Evolutionary conservation across 495 filamentous ascomycete species (phyloP), one percentile per base, ranked within the genome.

Genomic region (Bathelium albidoporum): DNA sequence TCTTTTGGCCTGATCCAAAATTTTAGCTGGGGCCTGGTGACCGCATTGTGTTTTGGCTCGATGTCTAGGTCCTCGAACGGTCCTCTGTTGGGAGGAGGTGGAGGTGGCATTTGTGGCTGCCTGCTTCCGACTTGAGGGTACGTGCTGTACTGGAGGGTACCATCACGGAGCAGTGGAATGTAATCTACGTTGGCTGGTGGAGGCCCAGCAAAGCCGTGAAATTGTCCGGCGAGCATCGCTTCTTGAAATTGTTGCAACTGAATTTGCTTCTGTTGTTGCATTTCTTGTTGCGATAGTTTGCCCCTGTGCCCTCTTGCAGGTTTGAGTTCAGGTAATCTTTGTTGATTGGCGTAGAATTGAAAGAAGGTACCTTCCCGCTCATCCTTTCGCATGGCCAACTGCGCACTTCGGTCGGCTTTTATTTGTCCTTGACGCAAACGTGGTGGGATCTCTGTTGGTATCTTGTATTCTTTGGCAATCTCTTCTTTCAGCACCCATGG

Each of bases 21-120:
- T 64, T 90, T 90, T 59, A 97, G 74, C 1, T 81, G 73, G 5
- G 94, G 94, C 14, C 94, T 82, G 39, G 80, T 79, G 12, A 78
- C 77, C 16, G 80, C 85, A 62, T 85, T 77, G 12, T 72, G 77
- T 55, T 82, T 78, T 2, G 83, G 85, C 22, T 83, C 78, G 22
- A 97, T 76, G 63, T 96, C 88, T 36, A 97, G 73, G 73, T 98
- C 94, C 65, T 98, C 94, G 62, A 96, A 95, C 0, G 94, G 94
- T 72, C 96, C 97, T 70, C 93, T 96, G 63, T 93, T 84, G 0
- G 87, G 85, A 29, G 90, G 89, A 22, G 89, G 89, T 4, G 89
- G 82, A 11, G 89, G 83, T 0, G 79, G 78, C 20, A 34, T 63
- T 49, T 39, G 36, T 11, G 20, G 34, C 31, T 32, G n/a, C 34